Conservation (phyloP, 441 rosid species). For the Pelargonium citronellum region DNA sequence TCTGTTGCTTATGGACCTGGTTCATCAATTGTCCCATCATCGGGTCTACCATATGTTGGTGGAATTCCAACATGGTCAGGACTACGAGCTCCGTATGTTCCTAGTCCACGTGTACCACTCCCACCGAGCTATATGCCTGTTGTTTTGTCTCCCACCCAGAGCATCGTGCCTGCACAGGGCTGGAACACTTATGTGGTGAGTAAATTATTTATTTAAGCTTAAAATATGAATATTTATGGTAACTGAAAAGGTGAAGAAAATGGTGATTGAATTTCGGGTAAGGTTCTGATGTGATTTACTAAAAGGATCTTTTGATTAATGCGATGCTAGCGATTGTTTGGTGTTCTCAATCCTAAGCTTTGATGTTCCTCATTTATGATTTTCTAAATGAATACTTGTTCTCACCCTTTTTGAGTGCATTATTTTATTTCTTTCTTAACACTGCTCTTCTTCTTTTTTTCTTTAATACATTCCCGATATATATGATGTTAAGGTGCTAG, state of each 20-base stretch:
- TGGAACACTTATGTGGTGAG: slow-evolving; percentile 69
- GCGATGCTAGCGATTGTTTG: background rate
- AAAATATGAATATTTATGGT: no score
- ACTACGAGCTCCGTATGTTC: slow-evolving; percentile 43
- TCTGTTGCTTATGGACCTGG: slow-evolving; percentile 35
- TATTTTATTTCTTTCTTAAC: background rate
- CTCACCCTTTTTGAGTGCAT: background rate
- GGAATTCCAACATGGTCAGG: slow-evolving; percentile 53
- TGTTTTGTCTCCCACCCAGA: slow-evolving; percentile 59
- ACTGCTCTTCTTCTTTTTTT: background rate
- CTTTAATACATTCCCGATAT: background rate
- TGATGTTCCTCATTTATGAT: no score
- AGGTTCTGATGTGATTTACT: background rate
- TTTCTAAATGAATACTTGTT: no score
- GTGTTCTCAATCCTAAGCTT: background rate
- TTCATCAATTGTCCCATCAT: slow-evolving; percentile 39
- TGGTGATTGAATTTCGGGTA: background rate
- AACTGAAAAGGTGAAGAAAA: background rate
- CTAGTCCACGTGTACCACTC: slow-evolving; percentile 47
- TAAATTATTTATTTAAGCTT: slow-evolving; percentile 10
- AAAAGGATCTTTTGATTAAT: background rate
- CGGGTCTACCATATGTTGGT: slow-evolving; percentile 44
- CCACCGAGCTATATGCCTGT: slow-evolving; percentile 53
- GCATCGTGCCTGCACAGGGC: slow-evolving; percentile 48
- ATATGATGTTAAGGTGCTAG: no score